phyloP scores from a whole-genome alignment of 2,329 filamentous ascomycete species.

The Calonectria naviculata region DNA sequence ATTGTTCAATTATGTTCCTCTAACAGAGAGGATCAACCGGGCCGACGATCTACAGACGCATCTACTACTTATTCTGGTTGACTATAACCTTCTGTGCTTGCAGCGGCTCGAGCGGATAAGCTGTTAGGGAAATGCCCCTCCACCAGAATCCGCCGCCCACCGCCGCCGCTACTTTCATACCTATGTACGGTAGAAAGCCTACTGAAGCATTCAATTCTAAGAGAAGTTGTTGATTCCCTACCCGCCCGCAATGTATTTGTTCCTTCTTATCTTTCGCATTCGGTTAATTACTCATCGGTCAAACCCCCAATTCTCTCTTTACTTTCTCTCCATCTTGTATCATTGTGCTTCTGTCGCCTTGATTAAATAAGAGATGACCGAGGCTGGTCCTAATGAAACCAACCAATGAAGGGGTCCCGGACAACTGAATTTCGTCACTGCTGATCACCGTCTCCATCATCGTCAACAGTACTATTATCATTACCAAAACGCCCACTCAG shows the following conservation, averaged over 20 bases:
- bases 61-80: neutral
- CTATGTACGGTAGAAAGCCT: neutral
- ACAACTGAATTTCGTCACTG: neutral
- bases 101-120: neutral
- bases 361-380: neutral
- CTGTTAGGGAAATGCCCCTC: neutral
- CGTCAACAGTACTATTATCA: conserved; percentile 1
- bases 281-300: neutral
- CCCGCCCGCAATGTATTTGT: neutral
- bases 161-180: neutral
- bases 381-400: neutral
- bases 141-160: neutral
- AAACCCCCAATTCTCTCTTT: neutral
- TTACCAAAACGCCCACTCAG: neutral
- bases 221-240: neutral
- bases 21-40: conserved; percentile 1
- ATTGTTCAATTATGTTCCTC: neutral
- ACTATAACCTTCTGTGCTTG: neutral
- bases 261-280: too few relatives aligned
- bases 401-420: neutral
- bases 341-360: neutral
- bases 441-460: conserved; percentile 4
- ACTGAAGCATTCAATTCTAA: neutral
- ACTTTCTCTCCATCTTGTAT: neutral
- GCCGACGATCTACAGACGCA: neutral